Base-by-base conservation (phyloP, 1,284 basidiomycete genomes). In the Jaminaea rosea region DNA sequence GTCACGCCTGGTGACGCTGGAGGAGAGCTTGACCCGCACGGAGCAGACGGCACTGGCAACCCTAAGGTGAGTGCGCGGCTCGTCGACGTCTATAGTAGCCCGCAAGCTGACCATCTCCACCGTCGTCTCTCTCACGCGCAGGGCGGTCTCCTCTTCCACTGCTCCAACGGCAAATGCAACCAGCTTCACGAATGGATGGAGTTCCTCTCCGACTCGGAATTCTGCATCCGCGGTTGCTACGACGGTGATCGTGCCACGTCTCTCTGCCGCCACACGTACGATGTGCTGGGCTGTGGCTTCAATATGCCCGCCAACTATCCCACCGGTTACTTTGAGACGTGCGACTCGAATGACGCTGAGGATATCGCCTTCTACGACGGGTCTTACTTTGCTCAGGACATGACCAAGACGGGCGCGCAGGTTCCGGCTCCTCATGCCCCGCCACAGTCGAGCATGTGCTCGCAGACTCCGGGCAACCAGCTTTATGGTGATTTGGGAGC, bases 1-100 rank as follows among this genome's bases (percentile, higher is more conserved):
- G 53, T 80, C 50, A 46, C 55, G 9, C n/a, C 32, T 3, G 75
- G 74, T 27, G 78, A 79, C 55, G 47, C 60, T 15, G 78, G 78
- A 32, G 78, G 77, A 49, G 78, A 79, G 65, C 74, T 79, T 28
- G 77, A 79, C 69, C 77, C 78, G 15, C 77, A 78, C 70, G 77
- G 77, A 49, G 75, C 57, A 27, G 83, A 87, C 21, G 86, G 86
- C 73, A 84, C 84, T 28, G 81, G 69, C 6, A 70, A 70, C 50
- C 67, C 66, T 1, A 62, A 63, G 42, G 67, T 66, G 9, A 64
- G 64, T 26, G 53, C 69, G 3, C n/a, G n/a, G n/a, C n/a, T n/a
- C n/a, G n/a, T n/a, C n/a, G n/a, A n/a, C n/a, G n/a, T n/a, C n/a
- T n/a, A n/a, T n/a, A n/a, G n/a, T n/a, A n/a, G n/a, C n/a, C n/a